Percentiles rank a stretch among this genome's conserved stretches.
Evolutionary conservation across 345 rosid genomes (phyloP).

Genomic region (Eucalyptus melliodora): DNA sequence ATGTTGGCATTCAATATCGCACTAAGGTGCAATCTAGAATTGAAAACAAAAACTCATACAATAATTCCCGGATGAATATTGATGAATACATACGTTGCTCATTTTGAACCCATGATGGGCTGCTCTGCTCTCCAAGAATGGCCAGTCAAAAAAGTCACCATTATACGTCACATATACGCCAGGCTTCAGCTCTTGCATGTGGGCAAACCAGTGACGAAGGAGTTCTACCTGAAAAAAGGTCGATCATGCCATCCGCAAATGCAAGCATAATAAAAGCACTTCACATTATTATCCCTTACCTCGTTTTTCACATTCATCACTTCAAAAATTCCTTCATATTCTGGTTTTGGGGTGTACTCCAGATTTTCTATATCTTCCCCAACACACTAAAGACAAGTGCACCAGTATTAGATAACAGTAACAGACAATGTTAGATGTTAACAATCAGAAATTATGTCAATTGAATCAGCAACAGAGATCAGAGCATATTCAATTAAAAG

Average conservation of each 20-base stretch:
- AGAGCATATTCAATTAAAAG: neutral
- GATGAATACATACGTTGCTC: conserved; percentile 51
- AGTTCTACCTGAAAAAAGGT: conserved; percentile 61
- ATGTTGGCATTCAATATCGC: neutral
- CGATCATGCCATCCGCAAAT: neutral
- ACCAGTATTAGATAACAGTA: neutral
- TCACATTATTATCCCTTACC: conserved; percentile 25
- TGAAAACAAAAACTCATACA: neutral
- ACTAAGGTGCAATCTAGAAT: neutral
- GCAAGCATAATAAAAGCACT: neutral
- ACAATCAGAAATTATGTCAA: neutral
- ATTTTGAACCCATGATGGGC: conserved; percentile 75
- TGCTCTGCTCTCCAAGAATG: conserved; percentile 91
- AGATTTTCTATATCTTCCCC: conserved; percentile 89
- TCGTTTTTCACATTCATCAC: conserved; percentile 75
- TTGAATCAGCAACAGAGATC: neutral
- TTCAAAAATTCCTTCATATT: conserved; percentile 82
- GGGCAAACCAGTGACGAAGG: conserved; percentile 73
- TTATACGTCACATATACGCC: conserved; percentile 94
- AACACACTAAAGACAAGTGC: conserved; percentile 48
- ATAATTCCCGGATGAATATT: neutral
- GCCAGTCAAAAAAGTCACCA: conserved; percentile 98
- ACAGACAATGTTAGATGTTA: neutral
- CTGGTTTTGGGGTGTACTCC: conserved; percentile 97
- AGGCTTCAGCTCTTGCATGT: conserved; percentile 93